A percentile compares a stretch with the other conserved stretches of the same genome.
Conservation (phyloP, 2,329 filamentous ascomycete genomes). For the Sporothrix inflata region DNA sequence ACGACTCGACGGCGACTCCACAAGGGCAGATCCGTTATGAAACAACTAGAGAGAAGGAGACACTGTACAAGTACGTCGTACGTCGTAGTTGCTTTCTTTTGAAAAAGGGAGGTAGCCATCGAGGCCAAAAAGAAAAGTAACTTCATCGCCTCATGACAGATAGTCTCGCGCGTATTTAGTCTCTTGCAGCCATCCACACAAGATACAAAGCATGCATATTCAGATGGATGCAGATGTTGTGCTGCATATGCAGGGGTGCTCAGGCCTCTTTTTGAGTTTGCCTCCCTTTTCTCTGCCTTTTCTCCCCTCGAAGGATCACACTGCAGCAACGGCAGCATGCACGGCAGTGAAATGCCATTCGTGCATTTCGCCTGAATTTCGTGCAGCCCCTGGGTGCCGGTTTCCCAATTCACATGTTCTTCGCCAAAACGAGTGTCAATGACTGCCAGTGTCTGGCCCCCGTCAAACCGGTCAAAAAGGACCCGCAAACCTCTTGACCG, state of each 20-base stretch:
- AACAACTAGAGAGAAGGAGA: background rate
- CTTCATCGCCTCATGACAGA: background rate
- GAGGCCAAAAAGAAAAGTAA: background rate
- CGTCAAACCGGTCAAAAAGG: slow-evolving; percentile 9
- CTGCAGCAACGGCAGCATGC: background rate
- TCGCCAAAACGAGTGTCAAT: too few species aligned
- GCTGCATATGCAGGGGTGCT: slow-evolving; percentile 20
- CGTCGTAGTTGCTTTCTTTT: background rate
- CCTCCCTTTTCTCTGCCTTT: background rate
- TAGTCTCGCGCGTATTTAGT: background rate
- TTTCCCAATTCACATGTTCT: background rate
- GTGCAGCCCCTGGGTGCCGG: background rate
- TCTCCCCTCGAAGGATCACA: background rate
- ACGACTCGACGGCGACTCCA: background rate
- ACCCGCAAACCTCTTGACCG: background rate
- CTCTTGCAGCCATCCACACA: background rate
- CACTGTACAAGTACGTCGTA: too few species aligned
- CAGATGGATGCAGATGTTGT: background rate
- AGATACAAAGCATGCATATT: background rate
- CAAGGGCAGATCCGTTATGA: background rate
- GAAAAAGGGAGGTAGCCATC: background rate
- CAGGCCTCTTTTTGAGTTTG: background rate
- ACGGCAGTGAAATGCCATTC: background rate
- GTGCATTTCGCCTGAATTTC: background rate
- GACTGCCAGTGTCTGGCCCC: background rate